Evolutionary conservation across 2,329 filamentous ascomycete genomes (phyloP), one percentile per base, ranked within the genome.

Genomic region (Epichloe gansuensis): DNA sequence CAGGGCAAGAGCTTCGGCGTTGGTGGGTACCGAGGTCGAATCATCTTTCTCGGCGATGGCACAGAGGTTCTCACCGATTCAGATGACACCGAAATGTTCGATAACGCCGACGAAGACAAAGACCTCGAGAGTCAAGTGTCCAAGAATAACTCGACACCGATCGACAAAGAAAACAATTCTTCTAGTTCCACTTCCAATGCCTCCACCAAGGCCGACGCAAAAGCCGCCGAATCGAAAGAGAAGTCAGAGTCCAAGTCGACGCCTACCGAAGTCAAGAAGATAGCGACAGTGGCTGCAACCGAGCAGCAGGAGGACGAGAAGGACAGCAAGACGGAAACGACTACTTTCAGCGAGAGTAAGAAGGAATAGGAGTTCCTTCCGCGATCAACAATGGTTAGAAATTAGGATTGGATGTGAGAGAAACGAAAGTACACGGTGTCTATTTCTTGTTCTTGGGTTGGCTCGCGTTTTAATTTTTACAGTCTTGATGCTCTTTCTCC

Each of bases 11-110:
- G 74, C 60, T 85, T 86, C 64, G 80, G 81, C 57, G 72, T 80
- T 61, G 74, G 82, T 68, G 85, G 84, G 66, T 85, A 85, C 67
- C 81, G 81, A 68, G 89, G 89, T 60, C 84, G 90, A 62, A 89
- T 96, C 68, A 97, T 97, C 68, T 84, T 95, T 66, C 80, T 98
- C 60, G 90, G 91, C 59, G 90, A 97, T 74, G 93, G 91, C 63
- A 95, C 89, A 63, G 90, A 96, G 74, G 82, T 95, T 66, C 76
- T 90, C 64, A 89, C 88, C 60, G 89, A 93, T 69, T 86, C 86
- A 66, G 84, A 89, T 69, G 89, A 96, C 65, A 82, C 86, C 58
- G 89, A 95, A 63, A 91, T 95, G 84, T 95, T 96, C 71, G 89
- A 96, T 68, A 84, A 89, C 64, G 69, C 73, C 62, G 85, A 89